Percentiles rank a stretch among this genome's conserved stretches.
phyloP scores from a whole-genome alignment of 164 flowering plant genomes.

The Buxus sempervirens region DNA sequence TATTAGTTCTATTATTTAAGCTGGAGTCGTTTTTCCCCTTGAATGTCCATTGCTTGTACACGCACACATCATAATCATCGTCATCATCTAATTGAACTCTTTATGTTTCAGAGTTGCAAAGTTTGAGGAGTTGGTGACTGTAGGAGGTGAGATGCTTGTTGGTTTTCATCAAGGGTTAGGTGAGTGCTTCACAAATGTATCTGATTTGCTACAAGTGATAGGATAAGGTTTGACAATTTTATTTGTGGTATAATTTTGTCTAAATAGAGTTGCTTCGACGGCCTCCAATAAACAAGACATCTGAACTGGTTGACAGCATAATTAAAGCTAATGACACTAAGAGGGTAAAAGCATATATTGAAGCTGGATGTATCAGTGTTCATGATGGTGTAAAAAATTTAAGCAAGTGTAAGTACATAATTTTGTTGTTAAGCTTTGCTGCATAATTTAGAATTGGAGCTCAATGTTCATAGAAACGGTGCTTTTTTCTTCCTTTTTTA shows the following conservation, averaged over 20 bases:
- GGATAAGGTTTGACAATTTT: not conserved
- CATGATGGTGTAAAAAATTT: conserved; percentile 36
- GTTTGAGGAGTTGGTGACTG: conserved; percentile 50
- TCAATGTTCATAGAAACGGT: too few species aligned
- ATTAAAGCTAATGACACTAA: conserved; percentile 44
- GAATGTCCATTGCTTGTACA: too few species aligned
- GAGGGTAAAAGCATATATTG: conserved; percentile 49
- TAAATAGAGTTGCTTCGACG: conserved; percentile 45
- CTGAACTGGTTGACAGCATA: conserved; percentile 40
- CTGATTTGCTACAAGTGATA: not conserved
- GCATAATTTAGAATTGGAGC: not conserved
- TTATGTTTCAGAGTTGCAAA: conserved; percentile 34
- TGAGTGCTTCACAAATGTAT: conserved; percentile 20
- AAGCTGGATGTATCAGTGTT: conserved; percentile 42
- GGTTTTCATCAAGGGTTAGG: conserved; percentile 55
- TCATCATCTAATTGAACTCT: not conserved
- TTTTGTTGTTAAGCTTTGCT: not conserved
- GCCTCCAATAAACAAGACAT: conserved; percentile 41
- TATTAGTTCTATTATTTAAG: too few species aligned
- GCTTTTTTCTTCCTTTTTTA: too few species aligned
- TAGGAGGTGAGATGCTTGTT: conserved; percentile 40
- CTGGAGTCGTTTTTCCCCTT: too few species aligned
- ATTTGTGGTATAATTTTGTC: conserved; percentile 2
- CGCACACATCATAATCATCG: too few species aligned
- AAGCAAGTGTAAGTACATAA: conserved; percentile 49